Percentiles rank a stretch among this genome's conserved stretches.
Conservation (phyloP, 2,329 filamentous ascomycete genomes). For the Monosporascus cannonballus region DNA sequence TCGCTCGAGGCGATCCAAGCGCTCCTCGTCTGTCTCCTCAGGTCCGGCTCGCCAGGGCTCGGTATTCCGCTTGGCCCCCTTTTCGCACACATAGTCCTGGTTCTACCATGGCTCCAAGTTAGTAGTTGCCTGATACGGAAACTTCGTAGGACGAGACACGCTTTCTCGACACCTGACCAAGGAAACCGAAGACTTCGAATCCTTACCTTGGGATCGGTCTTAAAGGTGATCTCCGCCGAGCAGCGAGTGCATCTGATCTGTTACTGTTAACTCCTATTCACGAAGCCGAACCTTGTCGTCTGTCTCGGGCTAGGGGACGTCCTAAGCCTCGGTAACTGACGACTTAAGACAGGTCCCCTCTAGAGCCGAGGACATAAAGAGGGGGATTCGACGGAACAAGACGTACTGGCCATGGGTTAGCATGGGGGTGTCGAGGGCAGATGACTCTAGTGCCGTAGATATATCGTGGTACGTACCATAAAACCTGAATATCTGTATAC, state of each 20-base stretch:
- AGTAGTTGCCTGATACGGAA: slow-evolving; percentile 24
- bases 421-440: background rate
- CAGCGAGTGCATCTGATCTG: slow-evolving; percentile 64
- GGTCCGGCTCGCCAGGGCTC: slow-evolving; percentile 73
- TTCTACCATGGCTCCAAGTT: background rate
- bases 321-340: no score
- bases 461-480: slow-evolving; percentile 33
- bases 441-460: background rate
- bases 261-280: background rate
- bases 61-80: slow-evolving; percentile 85
- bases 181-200: background rate
- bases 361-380: background rate
- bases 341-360: no score
- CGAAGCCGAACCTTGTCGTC: background rate
- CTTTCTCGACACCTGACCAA: background rate
- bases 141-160: slow-evolving; percentile 44
- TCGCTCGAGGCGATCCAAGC: slow-evolving; percentile 74
- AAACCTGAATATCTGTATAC: slow-evolving; percentile 82
- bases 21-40: slow-evolving; percentile 79
- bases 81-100: slow-evolving; percentile 52
- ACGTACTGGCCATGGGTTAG: slow-evolving; percentile 8
- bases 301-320: background rate
- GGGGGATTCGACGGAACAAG: background rate
- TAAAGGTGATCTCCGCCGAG: slow-evolving; percentile 81
- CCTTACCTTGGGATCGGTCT: slow-evolving; percentile 77